phyloP scores from a whole-genome alignment of 768 basidiomycete species.

The Lactarius hengduanensis region DNA sequence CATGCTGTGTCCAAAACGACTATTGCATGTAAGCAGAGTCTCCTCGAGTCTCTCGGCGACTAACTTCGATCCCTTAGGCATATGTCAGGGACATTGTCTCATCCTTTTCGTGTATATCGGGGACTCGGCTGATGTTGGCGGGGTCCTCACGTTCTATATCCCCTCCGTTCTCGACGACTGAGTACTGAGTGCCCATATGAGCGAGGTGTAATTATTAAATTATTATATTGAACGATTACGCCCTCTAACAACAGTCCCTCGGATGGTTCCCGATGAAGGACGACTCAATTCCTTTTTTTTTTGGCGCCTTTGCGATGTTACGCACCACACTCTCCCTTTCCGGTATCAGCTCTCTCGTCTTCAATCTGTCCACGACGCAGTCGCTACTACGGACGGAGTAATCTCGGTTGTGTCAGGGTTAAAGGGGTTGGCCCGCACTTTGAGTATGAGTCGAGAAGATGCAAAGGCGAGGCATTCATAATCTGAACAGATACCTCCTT shows the following conservation, averaged over 20 bases:
- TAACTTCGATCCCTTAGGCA: constrained; percentile 44
- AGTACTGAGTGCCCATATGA: not conserved
- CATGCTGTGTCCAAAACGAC: constrained; percentile 81
- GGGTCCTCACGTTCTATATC: constrained; percentile 86
- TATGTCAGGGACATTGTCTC: constrained; percentile 79
- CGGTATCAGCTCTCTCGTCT: too few species aligned
- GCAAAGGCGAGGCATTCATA: too few species aligned
- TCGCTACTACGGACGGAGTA: too few species aligned
- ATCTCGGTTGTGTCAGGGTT: too few species aligned
- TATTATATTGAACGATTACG: not conserved
- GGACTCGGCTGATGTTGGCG: constrained; percentile 72
- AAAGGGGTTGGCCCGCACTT: too few species aligned
- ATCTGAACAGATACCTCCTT: too few species aligned
- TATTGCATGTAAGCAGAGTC: constrained; percentile 67
- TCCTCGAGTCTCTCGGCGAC: not conserved
- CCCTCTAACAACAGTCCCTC: not conserved
- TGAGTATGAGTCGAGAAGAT: too few species aligned
- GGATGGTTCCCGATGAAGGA: too few species aligned
- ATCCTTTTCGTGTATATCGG: constrained; percentile 91
- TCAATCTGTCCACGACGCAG: too few species aligned
- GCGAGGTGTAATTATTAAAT: not conserved
- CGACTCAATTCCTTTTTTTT: too few species aligned
- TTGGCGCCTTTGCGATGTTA: too few species aligned
- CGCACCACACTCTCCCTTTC: too few species aligned
- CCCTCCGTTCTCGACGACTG: constrained; percentile 41